A percentile compares a stretch with the other conserved stretches of the same genome.
phyloP scores from a whole-genome alignment of 2,329 filamentous ascomycete genomes.

The Fusarium dlaminii region DNA sequence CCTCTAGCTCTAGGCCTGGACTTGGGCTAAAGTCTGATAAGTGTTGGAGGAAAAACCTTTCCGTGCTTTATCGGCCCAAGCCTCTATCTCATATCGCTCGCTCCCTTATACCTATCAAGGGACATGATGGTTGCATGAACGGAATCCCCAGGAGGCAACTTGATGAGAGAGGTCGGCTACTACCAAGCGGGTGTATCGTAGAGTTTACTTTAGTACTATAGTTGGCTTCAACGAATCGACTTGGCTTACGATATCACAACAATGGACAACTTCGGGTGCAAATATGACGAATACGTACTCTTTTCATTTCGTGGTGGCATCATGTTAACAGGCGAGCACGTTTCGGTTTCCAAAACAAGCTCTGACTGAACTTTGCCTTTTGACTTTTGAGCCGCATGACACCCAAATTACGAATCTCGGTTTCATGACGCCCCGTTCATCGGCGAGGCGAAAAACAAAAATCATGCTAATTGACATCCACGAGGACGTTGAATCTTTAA shows the following conservation, averaged over 20 bases:
- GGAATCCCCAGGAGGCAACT: constrained; percentile 14
- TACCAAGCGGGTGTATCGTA: not conserved
- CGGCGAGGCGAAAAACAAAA: constrained; percentile 9
- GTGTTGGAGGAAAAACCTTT: not conserved
- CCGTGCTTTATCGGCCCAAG: not conserved
- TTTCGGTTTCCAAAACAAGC: constrained; percentile 20
- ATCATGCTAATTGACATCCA: not conserved
- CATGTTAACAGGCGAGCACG: constrained; percentile 15
- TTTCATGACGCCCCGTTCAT: constrained; percentile 17
- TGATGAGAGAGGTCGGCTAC: not conserved
- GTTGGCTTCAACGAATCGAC: not conserved
- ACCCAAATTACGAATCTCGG: constrained; percentile 5
- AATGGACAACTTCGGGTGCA: not conserved
- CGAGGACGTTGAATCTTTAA: not conserved
- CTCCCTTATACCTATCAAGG: constrained; percentile 3
- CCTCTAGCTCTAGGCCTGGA: not conserved
- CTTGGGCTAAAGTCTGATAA: constrained; percentile 3
- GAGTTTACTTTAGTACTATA: not conserved
- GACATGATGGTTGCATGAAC: constrained; percentile 1
- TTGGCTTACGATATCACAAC: not conserved
- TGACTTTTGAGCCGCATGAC: constrained; percentile 8
- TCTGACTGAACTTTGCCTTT: not conserved
- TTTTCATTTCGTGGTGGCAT: constrained; percentile 6
- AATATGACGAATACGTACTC: not conserved
- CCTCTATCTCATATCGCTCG: not conserved